These are phyloP conservation scores for Scedosporium dehoogii DNA, from an alignment of 2,329 filamentous ascomycete genomes.

Conservation along the genomic window DNA sequence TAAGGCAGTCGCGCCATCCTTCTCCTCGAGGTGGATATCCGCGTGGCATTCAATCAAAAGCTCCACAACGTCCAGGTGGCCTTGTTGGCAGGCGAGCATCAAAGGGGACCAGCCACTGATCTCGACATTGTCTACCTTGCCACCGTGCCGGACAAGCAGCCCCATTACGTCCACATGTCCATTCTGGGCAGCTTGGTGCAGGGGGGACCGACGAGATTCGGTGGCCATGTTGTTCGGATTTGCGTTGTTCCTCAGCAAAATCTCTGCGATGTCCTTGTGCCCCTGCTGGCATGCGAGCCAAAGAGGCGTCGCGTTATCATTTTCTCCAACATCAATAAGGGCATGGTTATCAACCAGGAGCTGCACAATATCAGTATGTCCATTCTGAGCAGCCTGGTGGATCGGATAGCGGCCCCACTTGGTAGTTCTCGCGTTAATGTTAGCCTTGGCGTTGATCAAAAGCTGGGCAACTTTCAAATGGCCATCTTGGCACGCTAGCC, in stretches of 20 bases:
- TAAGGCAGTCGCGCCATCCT: not conserved
- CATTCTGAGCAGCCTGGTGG: not conserved
- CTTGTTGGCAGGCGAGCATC: not conserved
- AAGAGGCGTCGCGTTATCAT: not conserved
- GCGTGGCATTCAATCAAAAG: not conserved
- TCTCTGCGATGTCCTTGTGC: not conserved
- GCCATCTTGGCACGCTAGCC: too few relatives aligned
- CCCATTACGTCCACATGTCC: not conserved
- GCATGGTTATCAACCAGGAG: not conserved
- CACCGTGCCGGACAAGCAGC: not conserved
- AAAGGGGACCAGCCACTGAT: not conserved
- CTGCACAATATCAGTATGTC: not conserved
- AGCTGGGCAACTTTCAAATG: too few relatives aligned
- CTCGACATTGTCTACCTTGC: not conserved
- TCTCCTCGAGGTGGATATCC: not conserved
- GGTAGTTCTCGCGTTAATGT: not conserved
- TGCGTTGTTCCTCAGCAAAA: not conserved
- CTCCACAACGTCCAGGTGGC: not conserved
- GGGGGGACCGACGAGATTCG: not conserved
- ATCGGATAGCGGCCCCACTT: not conserved
- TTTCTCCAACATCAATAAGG: not conserved
- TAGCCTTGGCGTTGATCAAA: too few relatives aligned
- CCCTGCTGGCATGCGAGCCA: not conserved
- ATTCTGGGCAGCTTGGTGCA: not conserved
- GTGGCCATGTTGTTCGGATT: not conserved